Conservation (phyloP, 495 filamentous ascomycete species). For the Penicillium longicatenatum region DNA sequence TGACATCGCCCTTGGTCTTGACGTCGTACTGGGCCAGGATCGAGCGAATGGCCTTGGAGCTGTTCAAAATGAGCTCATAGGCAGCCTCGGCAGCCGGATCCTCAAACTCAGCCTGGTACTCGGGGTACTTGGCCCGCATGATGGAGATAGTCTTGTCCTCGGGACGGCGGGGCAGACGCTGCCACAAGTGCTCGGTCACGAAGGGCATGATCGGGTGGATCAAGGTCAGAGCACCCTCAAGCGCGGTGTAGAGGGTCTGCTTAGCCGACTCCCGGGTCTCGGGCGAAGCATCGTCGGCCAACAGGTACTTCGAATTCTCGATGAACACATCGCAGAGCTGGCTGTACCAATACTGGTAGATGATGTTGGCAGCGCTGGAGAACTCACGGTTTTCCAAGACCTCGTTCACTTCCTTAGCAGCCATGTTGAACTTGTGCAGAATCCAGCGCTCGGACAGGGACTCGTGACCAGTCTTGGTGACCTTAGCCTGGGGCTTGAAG, state of each 20-base stretch:
- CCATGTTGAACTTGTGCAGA: slow-evolving; percentile 72
- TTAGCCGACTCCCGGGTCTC: slow-evolving; percentile 62
- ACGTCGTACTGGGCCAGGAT: slow-evolving; percentile 60
- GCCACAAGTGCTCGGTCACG: slow-evolving; percentile 78
- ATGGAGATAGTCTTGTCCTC: slow-evolving; percentile 66
- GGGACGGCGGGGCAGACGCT: slow-evolving; percentile 67
- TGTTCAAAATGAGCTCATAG: slow-evolving; percentile 66
- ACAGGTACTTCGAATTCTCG: slow-evolving; percentile 77
- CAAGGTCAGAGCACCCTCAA: slow-evolving; percentile 67
- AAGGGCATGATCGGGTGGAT: slow-evolving; percentile 83
- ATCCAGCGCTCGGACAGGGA: slow-evolving; percentile 84
- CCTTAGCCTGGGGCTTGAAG: slow-evolving; percentile 63
- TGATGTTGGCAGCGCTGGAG: slow-evolving; percentile 59
- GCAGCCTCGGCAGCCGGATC: slow-evolving; percentile 59
- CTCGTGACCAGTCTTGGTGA: slow-evolving; percentile 62
- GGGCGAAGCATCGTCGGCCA: slow-evolving; percentile 57
- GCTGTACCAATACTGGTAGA: slow-evolving; percentile 71
- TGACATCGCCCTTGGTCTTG: slow-evolving; percentile 57
- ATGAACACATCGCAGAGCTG: slow-evolving; percentile 69
- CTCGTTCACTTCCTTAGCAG: slow-evolving; percentile 74
- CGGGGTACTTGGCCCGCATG: slow-evolving; percentile 67
- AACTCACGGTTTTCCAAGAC: slow-evolving; percentile 72
- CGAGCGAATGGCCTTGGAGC: slow-evolving; percentile 58
- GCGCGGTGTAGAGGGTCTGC: slow-evolving; percentile 66
- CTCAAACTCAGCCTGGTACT: slow-evolving; percentile 55